A percentile compares a stretch with the other conserved stretches of the same genome.
phyloP scores from a whole-genome alignment of 768 basidiomycete species.

The Termitomyces sp. region DNA sequence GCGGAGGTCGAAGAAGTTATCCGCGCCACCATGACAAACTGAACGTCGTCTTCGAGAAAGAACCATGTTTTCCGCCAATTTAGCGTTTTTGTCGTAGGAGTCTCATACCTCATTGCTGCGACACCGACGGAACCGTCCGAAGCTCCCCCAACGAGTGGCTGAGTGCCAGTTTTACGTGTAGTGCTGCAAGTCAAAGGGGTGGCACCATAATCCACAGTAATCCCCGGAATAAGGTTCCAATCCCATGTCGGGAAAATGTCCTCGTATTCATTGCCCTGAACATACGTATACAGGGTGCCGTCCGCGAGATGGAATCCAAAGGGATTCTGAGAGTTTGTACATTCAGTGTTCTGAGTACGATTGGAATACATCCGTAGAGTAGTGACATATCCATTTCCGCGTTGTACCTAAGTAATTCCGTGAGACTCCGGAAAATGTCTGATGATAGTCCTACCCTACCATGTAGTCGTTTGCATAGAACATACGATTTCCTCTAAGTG shows the following conservation, averaged over 20 bases:
- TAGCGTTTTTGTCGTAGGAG: conserved; percentile 49
- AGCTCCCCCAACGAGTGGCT: conserved; percentile 61
- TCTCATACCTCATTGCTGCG: conserved; percentile 63
- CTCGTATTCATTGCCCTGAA: conserved; percentile 65
- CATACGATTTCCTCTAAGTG: conserved; percentile 18
- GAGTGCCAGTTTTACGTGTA: conserved; percentile 36
- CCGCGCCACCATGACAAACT: conserved; percentile 55
- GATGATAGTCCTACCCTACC: not conserved
- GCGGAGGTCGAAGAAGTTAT: conserved; percentile 39
- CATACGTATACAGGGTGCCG: conserved; percentile 59
- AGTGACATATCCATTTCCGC: conserved; percentile 42
- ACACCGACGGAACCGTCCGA: conserved; percentile 53
- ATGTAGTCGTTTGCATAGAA: conserved; percentile 21
- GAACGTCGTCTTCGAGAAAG: conserved; percentile 61
- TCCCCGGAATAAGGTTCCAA: conserved; percentile 75
- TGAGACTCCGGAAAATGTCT: not conserved
- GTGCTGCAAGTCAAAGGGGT: conserved; percentile 47
- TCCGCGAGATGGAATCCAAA: conserved; percentile 69
- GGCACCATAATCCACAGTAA: conserved; percentile 55
- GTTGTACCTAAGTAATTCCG: conserved; percentile 11
- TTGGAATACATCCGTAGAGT: conserved; percentile 61
- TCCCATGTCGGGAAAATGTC: conserved; percentile 73
- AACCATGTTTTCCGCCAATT: conserved; percentile 72
- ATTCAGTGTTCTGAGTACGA: conserved; percentile 58
- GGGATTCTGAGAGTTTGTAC: conserved; percentile 57